Evolutionary conservation across 305 asterid species (phyloP).

Genomic region (Fraxinus xanthoxyloides): DNA sequence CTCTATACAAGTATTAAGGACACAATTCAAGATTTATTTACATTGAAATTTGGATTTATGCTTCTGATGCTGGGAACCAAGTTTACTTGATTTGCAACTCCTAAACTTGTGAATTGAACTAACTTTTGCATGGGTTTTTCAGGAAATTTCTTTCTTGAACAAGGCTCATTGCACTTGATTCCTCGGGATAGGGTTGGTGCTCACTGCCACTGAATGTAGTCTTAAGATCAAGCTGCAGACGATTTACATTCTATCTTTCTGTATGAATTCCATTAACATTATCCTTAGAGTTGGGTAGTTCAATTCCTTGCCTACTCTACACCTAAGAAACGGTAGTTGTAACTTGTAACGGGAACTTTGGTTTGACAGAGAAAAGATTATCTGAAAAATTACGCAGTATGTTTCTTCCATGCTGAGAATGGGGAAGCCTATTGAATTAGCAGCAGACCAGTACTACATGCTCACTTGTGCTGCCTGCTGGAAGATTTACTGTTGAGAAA

Average conservation of each 20-base stretch:
- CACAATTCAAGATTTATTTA: background rate
- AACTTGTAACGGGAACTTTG: constrained; percentile 9
- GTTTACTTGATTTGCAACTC: background rate
- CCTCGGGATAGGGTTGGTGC: constrained; percentile 95
- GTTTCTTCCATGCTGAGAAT: background rate
- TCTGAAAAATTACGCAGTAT: background rate
- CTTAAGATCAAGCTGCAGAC: constrained; percentile 20
- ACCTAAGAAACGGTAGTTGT: background rate
- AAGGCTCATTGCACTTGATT: constrained; percentile 80
- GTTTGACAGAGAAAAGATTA: constrained; percentile 10
- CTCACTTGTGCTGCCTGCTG: background rate
- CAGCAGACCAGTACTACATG: background rate
- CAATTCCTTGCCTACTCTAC: background rate
- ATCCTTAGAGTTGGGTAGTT: background rate
- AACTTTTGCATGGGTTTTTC: constrained; percentile 22
- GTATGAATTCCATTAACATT: constrained; percentile 17
- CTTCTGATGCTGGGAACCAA: constrained; percentile 12
- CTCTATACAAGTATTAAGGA: background rate
- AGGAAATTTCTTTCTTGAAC: constrained; percentile 91
- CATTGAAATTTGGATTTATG: background rate
- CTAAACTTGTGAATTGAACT: constrained; percentile 15
- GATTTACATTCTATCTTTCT: constrained; percentile 16
- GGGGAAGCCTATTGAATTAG: background rate
- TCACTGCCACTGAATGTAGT: constrained; percentile 9
- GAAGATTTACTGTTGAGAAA: background rate